Base-by-base conservation (phyloP, 2,329 filamentous ascomycete species). In the Penicillium hesseltinei region DNA sequence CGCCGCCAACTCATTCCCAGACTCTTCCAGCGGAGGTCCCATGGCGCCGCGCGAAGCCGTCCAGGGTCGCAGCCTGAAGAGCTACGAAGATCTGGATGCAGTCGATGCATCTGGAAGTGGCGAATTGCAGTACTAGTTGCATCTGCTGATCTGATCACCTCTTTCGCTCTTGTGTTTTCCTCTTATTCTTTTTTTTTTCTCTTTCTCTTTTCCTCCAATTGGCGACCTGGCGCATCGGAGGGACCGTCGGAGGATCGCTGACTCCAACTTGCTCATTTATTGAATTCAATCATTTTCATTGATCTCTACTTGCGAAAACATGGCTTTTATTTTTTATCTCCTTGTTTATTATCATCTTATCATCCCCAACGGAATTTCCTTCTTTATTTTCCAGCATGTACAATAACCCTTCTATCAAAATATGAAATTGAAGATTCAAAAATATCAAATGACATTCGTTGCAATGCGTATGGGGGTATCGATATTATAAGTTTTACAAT, bases 21-120 rank as follows among this genome's bases (percentile, higher is more conserved):
- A 58, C 75, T 77, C 62, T 27, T 81, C 81, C 3, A 89, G 90
- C 48, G 88, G 89, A 39, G 88, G 84, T 25, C 86, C 88, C 2
- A 88, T 92, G 59, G 92, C 92, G 0, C 93, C 94, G 21, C 85
- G 90, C 21, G 92, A 97, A 75, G 93, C 94, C 11, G 92, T 96
- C 0, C 91, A 95, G 65, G 94, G 94, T 5, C 86, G 94, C 56
- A 96, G 90, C 60, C 78, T 99, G 63, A 96, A 96, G 82, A 97
- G 91, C 74, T 99, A 99, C 72, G 95, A 99, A 75, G 94, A 99
- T 72, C 80, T 99, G 25, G 94, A 99, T 77, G 93, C 95, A 45
- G 88, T 89, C 57, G 86, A 86, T 38, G 85, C 87, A 15, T 81
- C 84, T 36, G 90, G 88, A 40, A 86, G 88, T 40, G 89, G 90